These are phyloP conservation scores for Thelonectria blattea DNA, from an alignment of 2,329 filamentous ascomycete genomes.

Conservation along the genomic window DNA sequence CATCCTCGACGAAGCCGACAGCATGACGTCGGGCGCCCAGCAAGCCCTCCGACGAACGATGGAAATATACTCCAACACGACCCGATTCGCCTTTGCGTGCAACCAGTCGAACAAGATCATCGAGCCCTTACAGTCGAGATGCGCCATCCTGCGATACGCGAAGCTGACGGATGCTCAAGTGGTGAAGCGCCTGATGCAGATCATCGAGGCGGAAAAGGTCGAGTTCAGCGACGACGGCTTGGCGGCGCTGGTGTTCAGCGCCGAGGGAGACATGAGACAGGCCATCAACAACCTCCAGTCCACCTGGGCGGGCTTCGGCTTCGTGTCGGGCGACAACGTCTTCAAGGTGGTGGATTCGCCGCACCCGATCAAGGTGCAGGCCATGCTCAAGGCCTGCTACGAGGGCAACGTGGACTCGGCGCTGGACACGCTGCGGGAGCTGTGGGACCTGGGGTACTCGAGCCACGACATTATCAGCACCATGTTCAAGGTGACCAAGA, in stretches of 20 bases:
- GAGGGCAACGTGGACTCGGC: conserved; percentile 90
- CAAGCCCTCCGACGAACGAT: conserved; percentile 94
- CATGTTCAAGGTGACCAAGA: conserved; percentile 99
- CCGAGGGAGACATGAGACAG: conserved; percentile 98
- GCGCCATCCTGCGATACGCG: conserved; percentile 92
- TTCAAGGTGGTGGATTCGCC: conserved; percentile 97
- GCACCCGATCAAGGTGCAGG: conserved; percentile 97
- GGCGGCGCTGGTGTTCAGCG: conserved; percentile 94
- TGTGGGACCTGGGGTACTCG: conserved; percentile 96
- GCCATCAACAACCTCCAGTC: conserved; percentile 98
- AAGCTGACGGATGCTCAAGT: conserved; percentile 92
- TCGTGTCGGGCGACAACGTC: conserved; percentile 97
- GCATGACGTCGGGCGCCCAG: conserved; percentile 96
- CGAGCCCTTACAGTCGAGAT: conserved; percentile 95
- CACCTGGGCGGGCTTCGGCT: conserved; percentile 90
- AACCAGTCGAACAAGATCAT: conserved; percentile 99
- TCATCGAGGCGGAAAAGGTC: conserved; percentile 90
- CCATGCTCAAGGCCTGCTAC: conserved; percentile 97
- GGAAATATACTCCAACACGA: conserved; percentile 98
- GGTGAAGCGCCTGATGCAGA: conserved; percentile 87
- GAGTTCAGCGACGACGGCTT: conserved; percentile 91
- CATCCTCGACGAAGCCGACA: conserved; percentile 97
- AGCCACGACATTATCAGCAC: conserved; percentile 98
- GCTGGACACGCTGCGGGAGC: conserved; percentile 82
- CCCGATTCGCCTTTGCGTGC: conserved; percentile 96